Evolutionary conservation across 768 basidiomycete species (phyloP), one percentile per base, ranked within the genome.

Genomic region (Trametes villosa): DNA sequence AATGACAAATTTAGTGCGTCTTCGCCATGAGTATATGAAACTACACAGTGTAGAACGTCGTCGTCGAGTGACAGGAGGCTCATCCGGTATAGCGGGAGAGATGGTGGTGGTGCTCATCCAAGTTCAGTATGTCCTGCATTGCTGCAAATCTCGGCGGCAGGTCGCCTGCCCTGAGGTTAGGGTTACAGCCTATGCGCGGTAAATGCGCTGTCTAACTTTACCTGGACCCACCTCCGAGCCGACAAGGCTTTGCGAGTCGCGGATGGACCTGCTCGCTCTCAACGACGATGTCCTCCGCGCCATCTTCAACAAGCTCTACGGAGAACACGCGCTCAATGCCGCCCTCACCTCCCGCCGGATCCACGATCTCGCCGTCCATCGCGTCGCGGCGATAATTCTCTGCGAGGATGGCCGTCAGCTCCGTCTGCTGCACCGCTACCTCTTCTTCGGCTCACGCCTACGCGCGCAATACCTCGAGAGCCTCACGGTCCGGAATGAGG

Each of bases 1-100:
- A 56, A 45, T 3, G 54, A 46, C 13, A 56, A 11, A 12, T 8
- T 56, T 1, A 56, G 44, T 11, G 54, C 54, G 26, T 56, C 31
- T 15, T 26, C 12, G 11, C 54, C 44, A 17, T 46, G 2, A 56
- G 8, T 3, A 27, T 18, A 17, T 44, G 24, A 17, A 56, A 34
- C n/a, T 3, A 56, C 47, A 15, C 7, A 26, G 17, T 9, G 45
- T 3, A 56, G 31, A 17, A 36, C 44, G 24, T 56, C 54, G 31
- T 46, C 54, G 22, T 56, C 27, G 15, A 56, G 22, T 9, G 33
- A 36, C 9, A 50, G 1, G 1, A 50, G 34, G 36, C 18, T 18
- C 36, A 15, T 38, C 36, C 33, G n/a, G n/a, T n/a, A n/a, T n/a
- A n/a, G n/a, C n/a, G n/a, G n/a, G n/a, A n/a, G n/a, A n/a, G n/a